Conservation (phyloP, 345 rosid species). For the Mangifera indica region DNA sequence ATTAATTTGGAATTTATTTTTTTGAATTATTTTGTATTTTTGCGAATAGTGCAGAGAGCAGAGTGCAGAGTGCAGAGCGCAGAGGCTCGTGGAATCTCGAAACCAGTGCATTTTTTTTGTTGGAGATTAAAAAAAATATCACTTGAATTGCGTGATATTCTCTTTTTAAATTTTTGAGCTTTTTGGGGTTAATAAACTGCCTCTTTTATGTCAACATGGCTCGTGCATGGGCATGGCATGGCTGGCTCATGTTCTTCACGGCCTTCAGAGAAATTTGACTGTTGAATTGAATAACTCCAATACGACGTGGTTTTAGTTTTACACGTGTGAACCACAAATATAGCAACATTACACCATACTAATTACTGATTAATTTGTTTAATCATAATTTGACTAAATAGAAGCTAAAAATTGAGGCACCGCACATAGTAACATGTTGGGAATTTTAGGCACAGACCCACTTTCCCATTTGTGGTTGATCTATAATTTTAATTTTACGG, state of each 20-base stretch:
- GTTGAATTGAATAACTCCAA: no score
- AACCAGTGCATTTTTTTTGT: slow-evolving; percentile 25
- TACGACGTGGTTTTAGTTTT: neutral
- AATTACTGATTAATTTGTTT: no score
- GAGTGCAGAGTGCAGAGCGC: slow-evolving; percentile 20
- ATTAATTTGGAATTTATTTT: slow-evolving; percentile 14
- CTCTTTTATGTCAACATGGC: neutral
- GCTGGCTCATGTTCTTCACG: slow-evolving; percentile 13
- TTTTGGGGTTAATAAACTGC: slow-evolving; percentile 6
- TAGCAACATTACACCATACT: no score
- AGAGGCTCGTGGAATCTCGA: slow-evolving; percentile 67
- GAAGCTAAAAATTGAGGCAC: neutral
- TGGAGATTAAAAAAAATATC: slow-evolving; percentile 22
- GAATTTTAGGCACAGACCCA: neutral
- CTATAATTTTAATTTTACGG: neutral
- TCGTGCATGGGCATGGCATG: slow-evolving; percentile 4
- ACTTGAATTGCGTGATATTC: slow-evolving; percentile 50
- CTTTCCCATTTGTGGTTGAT: neutral
- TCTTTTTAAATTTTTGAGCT: slow-evolving; percentile 14
- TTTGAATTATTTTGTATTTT: no score
- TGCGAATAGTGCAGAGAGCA: no score
- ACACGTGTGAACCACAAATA: neutral
- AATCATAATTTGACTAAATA: no score
- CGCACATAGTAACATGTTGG: slow-evolving; percentile 10
- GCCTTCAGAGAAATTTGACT: neutral